Percentiles rank a stretch among this genome's conserved stretches.
phyloP scores from a whole-genome alignment of 1,284 basidiomycete genomes.

The Wolfiporia cocos region DNA sequence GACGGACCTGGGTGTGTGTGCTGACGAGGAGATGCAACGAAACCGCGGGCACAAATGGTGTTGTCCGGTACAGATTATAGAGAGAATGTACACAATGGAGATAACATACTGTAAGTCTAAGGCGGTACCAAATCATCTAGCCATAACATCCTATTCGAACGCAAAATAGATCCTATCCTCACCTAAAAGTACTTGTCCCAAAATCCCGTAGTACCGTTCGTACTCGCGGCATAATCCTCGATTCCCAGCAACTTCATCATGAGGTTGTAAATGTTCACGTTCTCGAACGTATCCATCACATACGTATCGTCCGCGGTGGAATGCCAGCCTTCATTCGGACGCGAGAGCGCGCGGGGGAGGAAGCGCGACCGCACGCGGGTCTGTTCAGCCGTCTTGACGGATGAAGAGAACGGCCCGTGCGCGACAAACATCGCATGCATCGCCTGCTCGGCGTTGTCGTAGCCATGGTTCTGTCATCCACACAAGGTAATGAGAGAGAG shows the following conservation, averaged over 20 bases:
- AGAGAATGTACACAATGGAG: no score
- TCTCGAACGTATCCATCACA: constrained; percentile 76
- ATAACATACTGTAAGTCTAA: no score
- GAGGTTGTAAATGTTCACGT: constrained; percentile 82
- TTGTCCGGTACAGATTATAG: no score
- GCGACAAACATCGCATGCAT: constrained; percentile 92
- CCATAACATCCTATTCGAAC: background rate
- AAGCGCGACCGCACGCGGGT: constrained; percentile 18
- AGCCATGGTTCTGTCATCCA: constrained; percentile 65
- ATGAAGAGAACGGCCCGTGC: constrained; percentile 76
- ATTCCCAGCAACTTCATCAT: constrained; percentile 73
- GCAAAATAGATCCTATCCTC: background rate
- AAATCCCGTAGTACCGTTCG: constrained; percentile 75
- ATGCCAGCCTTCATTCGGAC: constrained; percentile 56
- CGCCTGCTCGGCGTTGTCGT: constrained; percentile 68
- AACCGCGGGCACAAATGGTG: no score
- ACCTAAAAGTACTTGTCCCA: constrained; percentile 69
- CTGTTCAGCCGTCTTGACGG: constrained; percentile 51
- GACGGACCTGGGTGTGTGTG: no score
- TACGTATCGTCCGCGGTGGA: constrained; percentile 57
- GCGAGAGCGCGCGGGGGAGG: constrained; percentile 23
- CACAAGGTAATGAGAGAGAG: constrained; percentile 1
- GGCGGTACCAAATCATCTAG: constrained; percentile 1
- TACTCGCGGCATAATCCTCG: constrained; percentile 48
- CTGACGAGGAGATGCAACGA: no score